Evolutionary conservation across 2,329 filamentous ascomycete genomes (phyloP), one percentile per base, ranked within the genome.

Genomic region (Plenodomus tracheiphilus): DNA sequence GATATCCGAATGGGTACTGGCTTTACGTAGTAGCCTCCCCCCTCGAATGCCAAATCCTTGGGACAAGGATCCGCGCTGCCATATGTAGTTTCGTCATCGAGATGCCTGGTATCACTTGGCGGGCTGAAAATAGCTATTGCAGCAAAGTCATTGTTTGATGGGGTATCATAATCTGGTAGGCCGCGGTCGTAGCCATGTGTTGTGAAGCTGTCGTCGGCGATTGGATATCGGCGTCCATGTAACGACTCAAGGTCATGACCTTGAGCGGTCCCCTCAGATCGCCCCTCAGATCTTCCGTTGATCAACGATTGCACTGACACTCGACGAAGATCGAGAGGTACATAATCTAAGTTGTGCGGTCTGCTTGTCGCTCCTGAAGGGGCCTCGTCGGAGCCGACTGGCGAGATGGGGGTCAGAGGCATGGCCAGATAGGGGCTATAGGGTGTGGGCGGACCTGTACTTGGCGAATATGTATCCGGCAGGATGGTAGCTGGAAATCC

Each of bases 151-250:
- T 91, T 83, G 59, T 92, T 92, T 42, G 80, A 82, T 21, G 84
- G 83, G 1, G 88, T 74, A 60, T 93, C 89, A 17, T 83, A 73
- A 70, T 93, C 89, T 9, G 80, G 80, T 51, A 84, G 77, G 1
- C 89, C 89, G 47, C 83, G 78, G 63, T 93, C 89, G 51, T 88
- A 81, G 5, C 89, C 89, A 65, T 88, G 91, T 37, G 79, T 82
- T 6, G 73, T 79, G 30, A 72, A 62, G 2, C 53, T 47, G 17
- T 56, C 55, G 46, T 71, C 66, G 3, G 38, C 50, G 17, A 66
- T 62, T 1, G 68, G 68, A 53, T 71, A 71, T 39, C 64, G 64
- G 19, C 59, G 54, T 38, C 51, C 56, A n/a, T 16, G 81, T 76
- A 15, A 81, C 77, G 2, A 80, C 81, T 63, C 55, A 1, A 49